phyloP scores from a whole-genome alignment of 148 eudicot genomes.

The Rhododendron mucronatum region DNA sequence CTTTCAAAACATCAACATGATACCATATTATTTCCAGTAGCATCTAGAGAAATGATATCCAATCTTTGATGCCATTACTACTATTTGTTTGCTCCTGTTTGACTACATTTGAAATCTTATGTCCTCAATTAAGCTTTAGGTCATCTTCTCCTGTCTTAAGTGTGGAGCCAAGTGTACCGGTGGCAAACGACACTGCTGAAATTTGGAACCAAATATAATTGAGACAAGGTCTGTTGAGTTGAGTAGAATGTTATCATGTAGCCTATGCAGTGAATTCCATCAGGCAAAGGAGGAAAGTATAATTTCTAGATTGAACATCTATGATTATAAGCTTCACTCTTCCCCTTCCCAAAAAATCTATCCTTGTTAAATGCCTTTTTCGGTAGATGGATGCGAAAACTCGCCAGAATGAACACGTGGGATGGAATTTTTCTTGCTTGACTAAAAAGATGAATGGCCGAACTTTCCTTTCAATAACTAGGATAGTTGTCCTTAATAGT shows the following conservation, averaged over 20 bases:
- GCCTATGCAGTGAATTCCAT: not conserved
- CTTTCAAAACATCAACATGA: not conserved
- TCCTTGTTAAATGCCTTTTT: not conserved
- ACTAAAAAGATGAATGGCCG: not conserved
- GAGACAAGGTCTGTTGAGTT: not conserved
- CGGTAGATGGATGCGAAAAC: not conserved
- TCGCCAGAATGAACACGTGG: not conserved
- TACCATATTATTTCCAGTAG: not conserved
- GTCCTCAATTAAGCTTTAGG: not conserved
- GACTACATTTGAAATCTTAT: not conserved
- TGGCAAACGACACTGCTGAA: not conserved
- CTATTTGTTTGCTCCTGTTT: not conserved
- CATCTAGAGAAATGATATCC: not conserved
- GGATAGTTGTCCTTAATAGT: not conserved
- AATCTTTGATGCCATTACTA: not conserved
- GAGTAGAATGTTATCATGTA: not conserved
- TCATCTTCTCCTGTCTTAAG: not conserved
- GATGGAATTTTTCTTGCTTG: not conserved
- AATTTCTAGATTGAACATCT: not conserved
- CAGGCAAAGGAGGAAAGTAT: not conserved
- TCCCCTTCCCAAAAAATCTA: not conserved
- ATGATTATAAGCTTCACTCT: not conserved
- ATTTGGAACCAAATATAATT: not conserved
- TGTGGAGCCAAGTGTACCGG: not conserved
- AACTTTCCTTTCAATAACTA: not conserved